Evolutionary conservation across 2,329 filamentous ascomycete species (phyloP).

Genomic region (Penicillium sclerotigenum): DNA sequence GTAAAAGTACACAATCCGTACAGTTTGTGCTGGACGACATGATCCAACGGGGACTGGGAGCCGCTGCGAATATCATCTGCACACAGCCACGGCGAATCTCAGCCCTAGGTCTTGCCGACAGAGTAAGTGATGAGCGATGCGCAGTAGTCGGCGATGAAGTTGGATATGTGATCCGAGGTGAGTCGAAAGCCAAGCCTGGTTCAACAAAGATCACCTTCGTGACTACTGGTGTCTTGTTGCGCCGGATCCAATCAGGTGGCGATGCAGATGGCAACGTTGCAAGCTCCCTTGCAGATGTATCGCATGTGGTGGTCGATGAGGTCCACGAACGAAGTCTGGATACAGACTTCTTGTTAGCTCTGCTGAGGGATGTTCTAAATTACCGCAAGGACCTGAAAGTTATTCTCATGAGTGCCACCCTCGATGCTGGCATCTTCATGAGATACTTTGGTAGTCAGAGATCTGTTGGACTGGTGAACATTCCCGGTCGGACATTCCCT

Average conservation of each 20-base stretch:
- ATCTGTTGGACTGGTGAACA: slow-evolving; percentile 76
- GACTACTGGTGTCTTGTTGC: slow-evolving; percentile 87
- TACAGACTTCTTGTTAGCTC: slow-evolving; percentile 86
- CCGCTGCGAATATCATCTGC: slow-evolving; percentile 83
- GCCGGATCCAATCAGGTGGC: slow-evolving; percentile 86
- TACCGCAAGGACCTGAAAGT: slow-evolving; percentile 77
- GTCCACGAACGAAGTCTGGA: slow-evolving; percentile 94
- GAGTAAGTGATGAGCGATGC: slow-evolving; percentile 89
- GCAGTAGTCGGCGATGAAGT: slow-evolving; percentile 78
- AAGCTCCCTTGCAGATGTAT: slow-evolving; percentile 80
- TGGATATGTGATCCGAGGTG: slow-evolving; percentile 86
- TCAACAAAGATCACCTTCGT: slow-evolving; percentile 91
- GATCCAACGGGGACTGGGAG: slow-evolving; percentile 71
- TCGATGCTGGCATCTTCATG: slow-evolving; percentile 82
- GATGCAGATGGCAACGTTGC: slow-evolving; percentile 76
- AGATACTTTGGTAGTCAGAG: slow-evolving; percentile 73
- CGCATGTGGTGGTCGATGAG: slow-evolving; percentile 92
- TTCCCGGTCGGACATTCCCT: slow-evolving; percentile 82
- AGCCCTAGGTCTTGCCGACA: slow-evolving; percentile 86
- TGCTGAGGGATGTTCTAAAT: slow-evolving; percentile 77
- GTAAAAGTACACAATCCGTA: slow-evolving; percentile 94
- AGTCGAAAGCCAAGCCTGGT: slow-evolving; percentile 68
- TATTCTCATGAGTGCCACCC: slow-evolving; percentile 92
- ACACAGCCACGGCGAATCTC: slow-evolving; percentile 95
- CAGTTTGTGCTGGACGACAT: slow-evolving; percentile 94